Percentiles rank a stretch among this genome's conserved stretches.
These are phyloP conservation scores for Chalaropsis thielavioides DNA, from an alignment of 2,329 filamentous ascomycete genomes.

Conservation along the genomic window DNA sequence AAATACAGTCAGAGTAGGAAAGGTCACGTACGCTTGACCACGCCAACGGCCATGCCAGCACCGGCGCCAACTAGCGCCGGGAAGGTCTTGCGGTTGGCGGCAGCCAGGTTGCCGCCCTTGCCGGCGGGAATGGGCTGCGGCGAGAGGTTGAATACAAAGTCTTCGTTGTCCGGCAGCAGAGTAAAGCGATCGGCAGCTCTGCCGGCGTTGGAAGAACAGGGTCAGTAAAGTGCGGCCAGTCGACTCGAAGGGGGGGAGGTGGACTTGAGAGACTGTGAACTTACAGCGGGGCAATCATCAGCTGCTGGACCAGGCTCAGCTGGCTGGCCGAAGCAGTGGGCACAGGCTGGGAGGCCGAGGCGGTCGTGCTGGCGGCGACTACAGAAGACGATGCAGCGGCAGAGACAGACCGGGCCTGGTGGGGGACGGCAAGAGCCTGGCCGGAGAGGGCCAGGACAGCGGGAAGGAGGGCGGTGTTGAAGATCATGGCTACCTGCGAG, in stretches of 20 bases:
- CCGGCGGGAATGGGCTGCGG: conserved; percentile 33
- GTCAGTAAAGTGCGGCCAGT: not conserved
- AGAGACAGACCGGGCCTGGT: conserved; percentile 9
- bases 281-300: conserved; percentile 20
- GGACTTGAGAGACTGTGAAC: not conserved
- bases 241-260: not conserved
- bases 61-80: conserved; percentile 40
- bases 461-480: conserved; percentile 25
- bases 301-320: conserved; percentile 22
- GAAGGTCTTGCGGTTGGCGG: conserved; percentile 42
- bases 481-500: conserved; percentile 24
- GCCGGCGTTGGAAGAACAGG: conserved; percentile 1
- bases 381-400: not conserved
- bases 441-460: conserved; percentile 30
- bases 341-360: not conserved
- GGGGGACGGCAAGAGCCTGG: conserved; percentile 22
- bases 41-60: conserved; percentile 37
- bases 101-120: conserved; percentile 29
- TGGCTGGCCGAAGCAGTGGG: conserved; percentile 14
- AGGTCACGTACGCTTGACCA: conserved; percentile 28
- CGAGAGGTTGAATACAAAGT: conserved; percentile 34
- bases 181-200: conserved; percentile 28
- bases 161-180: conserved; percentile 27
- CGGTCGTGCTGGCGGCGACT: not conserved
- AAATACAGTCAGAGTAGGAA: conserved; percentile 1